Evolutionary conservation across 169 alveolate genomes (phyloP), one percentile per base, ranked within the genome.

Genomic region (Babesia gibsoni): DNA sequence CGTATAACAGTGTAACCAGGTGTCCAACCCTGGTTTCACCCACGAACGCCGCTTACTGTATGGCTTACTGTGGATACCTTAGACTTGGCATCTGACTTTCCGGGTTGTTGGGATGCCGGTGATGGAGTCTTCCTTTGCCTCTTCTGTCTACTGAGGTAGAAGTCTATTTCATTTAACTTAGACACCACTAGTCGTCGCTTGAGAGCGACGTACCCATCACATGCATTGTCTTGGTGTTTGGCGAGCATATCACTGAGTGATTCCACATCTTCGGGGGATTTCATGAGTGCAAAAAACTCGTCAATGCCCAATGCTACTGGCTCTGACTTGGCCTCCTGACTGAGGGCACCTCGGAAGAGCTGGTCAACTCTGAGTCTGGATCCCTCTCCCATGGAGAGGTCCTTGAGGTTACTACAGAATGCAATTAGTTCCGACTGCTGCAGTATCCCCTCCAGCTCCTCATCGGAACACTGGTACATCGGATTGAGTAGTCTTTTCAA

Each of bases 211-310:
- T 61, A 61, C 33, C 41, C 59, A 0, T 8, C 46, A 29, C 4
- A 5, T n/a, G 66, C 50, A 22, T 39, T 1, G 53, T 22, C 45
- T 25, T 59, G 50, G 59, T 23, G 20, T 54, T 27, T 25, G 35
- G 23, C 48, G 14, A 52, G 48, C 53, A 49, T 33, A 30, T 48
- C 61, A 41, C 48, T 1, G 30, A 52, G 30, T 10, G 63, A 4
- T 16, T 35, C 45, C 32, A 56, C 58, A 41, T 43, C 52, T 9
- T 63, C 30, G 4, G 65, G 36, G 16, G 73, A 42, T 39, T 30
- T 58, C 86, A 77, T 77, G 52, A 77, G 45, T 32, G 67, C 80
- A 67, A 77, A 77, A 25, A 77, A 77, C 29, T 77, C 86, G 59
- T 77, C 86, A 2, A 69, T 46, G 3, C 73, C 37, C 33, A 69